Base-by-base conservation (phyloP, 148 eudicot species). In the Rhododendron vialii region DNA sequence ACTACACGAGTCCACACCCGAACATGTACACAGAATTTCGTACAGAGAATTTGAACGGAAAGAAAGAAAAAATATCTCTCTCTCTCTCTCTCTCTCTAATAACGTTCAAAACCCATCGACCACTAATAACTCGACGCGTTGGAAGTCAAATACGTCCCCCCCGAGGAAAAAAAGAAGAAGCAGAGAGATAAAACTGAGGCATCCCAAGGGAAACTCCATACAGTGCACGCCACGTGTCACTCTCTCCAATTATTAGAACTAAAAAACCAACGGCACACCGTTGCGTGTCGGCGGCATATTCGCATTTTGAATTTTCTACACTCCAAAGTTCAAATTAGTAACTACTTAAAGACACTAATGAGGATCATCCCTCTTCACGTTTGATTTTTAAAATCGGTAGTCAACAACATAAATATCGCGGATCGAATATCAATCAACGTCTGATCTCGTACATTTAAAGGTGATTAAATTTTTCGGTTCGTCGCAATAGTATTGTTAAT, bases 261-360 rank as follows among this genome's bases (percentile, higher is more conserved):
- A n/a, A 24, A 41, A 45, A 24, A 78, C 33, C 81, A 81, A 53
- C 26, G 10, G 30, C 20, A 59, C 22, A 83, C 79, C 45, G 85
- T 83, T 77, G 71, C 79, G 85, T 83, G 85, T 83, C 85, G 85
- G 85, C 48, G 85, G 43, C 45, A 75, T 35, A 17, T 75, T 35
- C 47, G 47, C 47, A 67, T 67, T 83, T 20, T 41, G 45, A 41
- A 41, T 41, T 35, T n/a, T 15, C n/a, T 20, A 4, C 22, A 22
- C 65, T 59, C 5, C 17, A 6, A 59, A 5, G 1, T 41, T 38
- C 67, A 33, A 63, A 63, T 82, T 28, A 0, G 6, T 7, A 6
- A 41, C 45, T 18, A 45, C 13, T 30, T 82, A 55, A 22, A 22
- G 11, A 0, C 3, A 80, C 1, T 59, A 20, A 22, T n/a, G 4